Evolutionary conservation across 345 rosid species (phyloP).

Genomic region (Sonneratia alba): DNA sequence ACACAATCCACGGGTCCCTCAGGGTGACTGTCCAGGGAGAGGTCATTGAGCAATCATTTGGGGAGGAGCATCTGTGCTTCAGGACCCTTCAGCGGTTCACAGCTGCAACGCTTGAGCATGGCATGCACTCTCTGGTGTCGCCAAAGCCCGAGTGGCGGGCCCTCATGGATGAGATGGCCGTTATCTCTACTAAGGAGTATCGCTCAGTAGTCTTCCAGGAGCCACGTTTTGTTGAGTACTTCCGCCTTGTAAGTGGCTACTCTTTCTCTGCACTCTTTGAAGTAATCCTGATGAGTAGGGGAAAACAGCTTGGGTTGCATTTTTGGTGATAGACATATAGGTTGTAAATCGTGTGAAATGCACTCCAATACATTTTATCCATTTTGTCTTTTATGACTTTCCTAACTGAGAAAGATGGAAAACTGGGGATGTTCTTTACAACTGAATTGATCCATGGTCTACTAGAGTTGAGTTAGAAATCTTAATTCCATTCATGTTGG

Average conservation of each 20-base stretch:
- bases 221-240: slow-evolving; percentile 89
- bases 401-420: too few relatives aligned
- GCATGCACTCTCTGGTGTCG: slow-evolving; percentile 87
- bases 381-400: too few relatives aligned
- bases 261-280: background rate
- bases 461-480: background rate
- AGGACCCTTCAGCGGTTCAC: slow-evolving; percentile 93
- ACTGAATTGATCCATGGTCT: background rate
- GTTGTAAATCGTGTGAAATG: background rate
- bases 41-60: slow-evolving; percentile 91
- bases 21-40: slow-evolving; percentile 97
- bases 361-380: background rate
- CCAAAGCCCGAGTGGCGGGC: slow-evolving; percentile 98
- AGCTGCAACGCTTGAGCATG: slow-evolving; percentile 94
- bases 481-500: background rate
- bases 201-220: slow-evolving; percentile 86
- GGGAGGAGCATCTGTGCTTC: slow-evolving; percentile 87
- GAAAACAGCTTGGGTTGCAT: too few relatives aligned
- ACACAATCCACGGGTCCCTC: slow-evolving; percentile 78
- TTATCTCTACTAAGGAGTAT: slow-evolving; percentile 74
- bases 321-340: too few relatives aligned
- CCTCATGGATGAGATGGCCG: slow-evolving; percentile 96
- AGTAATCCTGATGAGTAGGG: too few relatives aligned
- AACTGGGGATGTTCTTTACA: too few relatives aligned
- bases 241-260: slow-evolving; percentile 66